Evolutionary conservation across 148 eudicot genomes (phyloP).

Genomic region (Arctostaphylos glauca): DNA sequence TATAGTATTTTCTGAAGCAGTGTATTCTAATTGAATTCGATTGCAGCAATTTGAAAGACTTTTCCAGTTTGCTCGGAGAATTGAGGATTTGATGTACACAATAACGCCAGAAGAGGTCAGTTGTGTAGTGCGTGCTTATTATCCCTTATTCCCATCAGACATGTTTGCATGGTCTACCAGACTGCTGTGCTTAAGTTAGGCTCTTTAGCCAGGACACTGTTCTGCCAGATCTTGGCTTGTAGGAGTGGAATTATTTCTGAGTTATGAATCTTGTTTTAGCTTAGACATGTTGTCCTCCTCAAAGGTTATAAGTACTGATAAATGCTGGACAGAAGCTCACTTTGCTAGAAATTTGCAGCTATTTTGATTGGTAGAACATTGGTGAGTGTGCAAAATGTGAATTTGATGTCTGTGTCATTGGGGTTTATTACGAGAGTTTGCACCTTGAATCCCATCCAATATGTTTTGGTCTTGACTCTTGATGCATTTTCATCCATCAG

Average conservation of each 20-base stretch:
- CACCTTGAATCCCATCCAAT: neutral
- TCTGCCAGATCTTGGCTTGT: neutral
- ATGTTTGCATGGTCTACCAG: neutral
- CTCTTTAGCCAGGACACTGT: neutral
- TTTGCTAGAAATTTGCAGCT: slow-evolving; percentile 9
- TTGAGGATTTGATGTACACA: slow-evolving; percentile 87
- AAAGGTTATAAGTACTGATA: neutral
- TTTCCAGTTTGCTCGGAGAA: slow-evolving; percentile 82
- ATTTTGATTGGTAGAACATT: slow-evolving; percentile 2
- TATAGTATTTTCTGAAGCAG: neutral
- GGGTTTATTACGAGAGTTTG: neutral
- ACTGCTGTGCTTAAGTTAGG: neutral
- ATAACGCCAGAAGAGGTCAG: slow-evolving; percentile 92
- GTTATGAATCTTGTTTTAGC: slow-evolving; percentile 7
- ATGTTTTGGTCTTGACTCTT: neutral
- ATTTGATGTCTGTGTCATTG: neutral
- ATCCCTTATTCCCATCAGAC: neutral
- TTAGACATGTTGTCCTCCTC: neutral
- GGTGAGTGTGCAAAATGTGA: neutral
- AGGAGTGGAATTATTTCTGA: slow-evolving; percentile 3
- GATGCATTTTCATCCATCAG: neutral
- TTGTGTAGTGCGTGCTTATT: slow-evolving; percentile 2
- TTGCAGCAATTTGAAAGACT: slow-evolving; percentile 90
- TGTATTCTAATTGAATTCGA: slow-evolving; percentile 1
- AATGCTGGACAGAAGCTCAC: neutral